Evolutionary conservation across 257 asterid species (phyloP), one percentile per base, ranked within the genome.

Genomic region (Penstemon newberryi): DNA sequence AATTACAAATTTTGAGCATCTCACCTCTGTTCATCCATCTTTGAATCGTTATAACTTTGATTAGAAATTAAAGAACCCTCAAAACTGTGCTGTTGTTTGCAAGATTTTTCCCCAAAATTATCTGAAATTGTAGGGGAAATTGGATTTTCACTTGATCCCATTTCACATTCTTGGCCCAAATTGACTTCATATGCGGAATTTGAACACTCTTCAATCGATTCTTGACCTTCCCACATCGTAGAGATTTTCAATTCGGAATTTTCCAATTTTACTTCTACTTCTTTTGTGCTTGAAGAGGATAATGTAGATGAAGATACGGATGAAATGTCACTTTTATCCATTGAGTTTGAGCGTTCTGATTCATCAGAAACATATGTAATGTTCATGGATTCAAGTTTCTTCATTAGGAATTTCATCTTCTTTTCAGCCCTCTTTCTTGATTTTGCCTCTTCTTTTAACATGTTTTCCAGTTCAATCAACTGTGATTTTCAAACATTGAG

Each of bases 401-500:
- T 85, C 75, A 80, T 59, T 6, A 88, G 70, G 63, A 68, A 65
- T 55, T 77, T 88, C 64, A 92, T 89, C 73, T 68, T 88, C 77
- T 76, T 89, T 73, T 90, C 96, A 19, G 96, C 97, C 73, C 78
- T 86, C 74, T 84, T 81, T 76, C 93, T 85, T 78, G 97, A 86
- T 85, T 79, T 86, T 4, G 62, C 84, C 79, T 92, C 96, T 79
- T 84, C 81, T 66, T 70, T 84, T 67, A 92, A 38, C 80, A 58
- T 71, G 8, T 45, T 74, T 76, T 92, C 98, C 69, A 92, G 83
- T 54, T 85, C 91, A 71, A 73, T 81, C 73, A 86, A 51, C 97
- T 92, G 86, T 49, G 8, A 33, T 58, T 69, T 78, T 49, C 70
- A 50, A n/a, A 53, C 50, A 70, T 62, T 58, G 8, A 42, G 18